Evolutionary conservation across 441 rosid species (phyloP), one percentile per base, ranked within the genome.

Genomic region (Gossypium laxum): DNA sequence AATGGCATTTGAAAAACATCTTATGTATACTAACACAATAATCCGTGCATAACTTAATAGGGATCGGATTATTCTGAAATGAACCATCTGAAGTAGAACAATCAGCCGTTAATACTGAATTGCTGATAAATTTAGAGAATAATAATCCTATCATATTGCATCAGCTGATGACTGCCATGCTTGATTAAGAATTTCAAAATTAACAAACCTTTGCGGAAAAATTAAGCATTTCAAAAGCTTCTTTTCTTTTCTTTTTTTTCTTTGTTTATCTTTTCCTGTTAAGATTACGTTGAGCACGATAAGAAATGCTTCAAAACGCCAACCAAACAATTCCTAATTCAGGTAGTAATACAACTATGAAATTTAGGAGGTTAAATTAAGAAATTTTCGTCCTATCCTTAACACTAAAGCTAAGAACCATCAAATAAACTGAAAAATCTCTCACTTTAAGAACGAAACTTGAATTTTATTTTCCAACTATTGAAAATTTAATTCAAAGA

Each of bases 1-100:
- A 63, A 41, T 11, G 52, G 68, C 68, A 63, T 63, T 41, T 19
- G 17, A 17, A 41, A 63, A 63, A 62, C 34, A 45, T 45, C 63
- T 12, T 58, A 57, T 11, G 28, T n/a, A 32, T 47, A 7, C 22
- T 6, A 28, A 14, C 30, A n/a, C 52, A 63, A 30, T 8, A 11
- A 63, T 4, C 8, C 6, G 32, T 11, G 22, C 32, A 63, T 19
- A 8, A 63, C 8, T 41, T 41, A 43, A 19, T 11, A 2, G 52
- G 18, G 8, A 11, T 43, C 21, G 7, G 18, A 63, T 4, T 18
- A 11, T 41, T 63, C 30, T 19, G 14, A 63, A 63, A 17, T 14
- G 10, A 60, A 18, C 59, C 34, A 59, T 17, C 64, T 14, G 21
- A 59, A 59, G 12, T 14, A 14, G 41, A 30, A 7, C 24, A 61